Evolutionary conservation across 2,329 filamentous ascomycete species (phyloP).

Genomic region (Neonectria faginata): DNA sequence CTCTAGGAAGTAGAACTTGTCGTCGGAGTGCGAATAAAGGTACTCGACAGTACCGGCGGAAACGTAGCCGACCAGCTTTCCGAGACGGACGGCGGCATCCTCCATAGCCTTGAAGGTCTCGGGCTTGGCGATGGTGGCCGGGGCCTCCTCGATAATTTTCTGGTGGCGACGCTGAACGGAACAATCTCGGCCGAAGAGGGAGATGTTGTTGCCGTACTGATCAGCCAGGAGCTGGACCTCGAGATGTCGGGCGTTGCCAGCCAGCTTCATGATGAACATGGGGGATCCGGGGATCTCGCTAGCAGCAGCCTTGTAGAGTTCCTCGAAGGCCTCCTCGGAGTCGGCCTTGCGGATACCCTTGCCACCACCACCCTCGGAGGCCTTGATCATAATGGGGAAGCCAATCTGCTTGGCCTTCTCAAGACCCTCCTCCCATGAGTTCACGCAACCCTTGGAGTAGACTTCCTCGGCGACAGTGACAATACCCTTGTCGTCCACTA

Average conservation of each 20-base stretch:
- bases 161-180: conserved; percentile 98
- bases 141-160: conserved; percentile 99
- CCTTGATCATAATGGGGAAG: conserved; percentile 99
- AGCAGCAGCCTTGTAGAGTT: conserved; percentile 93
- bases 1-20: conserved; percentile 99
- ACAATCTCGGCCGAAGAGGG: conserved; percentile 97
- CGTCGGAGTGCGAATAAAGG: conserved; percentile 95
- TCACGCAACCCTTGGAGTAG: conserved; percentile 92
- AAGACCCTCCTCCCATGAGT: conserved; percentile 89
- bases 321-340: conserved; percentile 84
- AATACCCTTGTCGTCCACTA: conserved; percentile 83
- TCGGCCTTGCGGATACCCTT: conserved; percentile 99
- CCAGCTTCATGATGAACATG: conserved; percentile 99
- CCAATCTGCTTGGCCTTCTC: conserved; percentile 89
- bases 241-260: conserved; percentile 94
- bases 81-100: conserved; percentile 92
- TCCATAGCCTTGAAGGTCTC: conserved; percentile 97
- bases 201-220: conserved; percentile 99
- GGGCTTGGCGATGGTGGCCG: conserved; percentile 92
- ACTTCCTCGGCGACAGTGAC: conserved; percentile 90
- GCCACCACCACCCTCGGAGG: conserved; percentile 98
- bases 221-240: conserved; percentile 98
- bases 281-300: conserved; percentile 98
- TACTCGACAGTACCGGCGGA: conserved; percentile 99
- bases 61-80: conserved; percentile 95